Percentiles rank a stretch among this genome's conserved stretches.
Evolutionary conservation across 139 green algal genomes (phyloP).

Genomic region (Ettlia oleoabundans): DNA sequence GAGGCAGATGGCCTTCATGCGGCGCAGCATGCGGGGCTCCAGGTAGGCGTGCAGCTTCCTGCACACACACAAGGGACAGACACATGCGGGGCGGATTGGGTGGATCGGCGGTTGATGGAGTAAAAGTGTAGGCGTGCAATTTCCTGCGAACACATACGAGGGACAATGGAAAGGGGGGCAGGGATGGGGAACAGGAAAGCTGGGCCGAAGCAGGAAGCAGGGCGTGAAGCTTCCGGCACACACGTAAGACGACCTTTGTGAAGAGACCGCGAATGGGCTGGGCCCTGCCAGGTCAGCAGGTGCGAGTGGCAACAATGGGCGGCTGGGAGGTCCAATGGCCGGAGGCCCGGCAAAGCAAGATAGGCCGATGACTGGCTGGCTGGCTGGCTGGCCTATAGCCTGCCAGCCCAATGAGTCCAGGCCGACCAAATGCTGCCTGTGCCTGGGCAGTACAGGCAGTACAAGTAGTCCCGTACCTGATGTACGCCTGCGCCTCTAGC

Average conservation of each 20-base stretch:
- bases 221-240: too few species aligned
- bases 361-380: too few species aligned
- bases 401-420: neutral
- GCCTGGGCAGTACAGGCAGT: neutral
- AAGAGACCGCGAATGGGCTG: too few species aligned
- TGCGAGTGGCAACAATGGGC: too few species aligned
- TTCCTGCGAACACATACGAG: too few species aligned
- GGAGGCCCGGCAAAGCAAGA: too few species aligned
- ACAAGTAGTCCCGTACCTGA: conserved; percentile 42
- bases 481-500: conserved; percentile 66
- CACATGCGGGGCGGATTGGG: neutral
- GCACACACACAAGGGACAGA: neutral
- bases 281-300: too few species aligned
- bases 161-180: too few species aligned
- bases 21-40: conserved; percentile 74
- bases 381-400: neutral
- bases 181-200: too few species aligned
- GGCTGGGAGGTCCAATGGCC: too few species aligned
- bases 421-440: neutral
- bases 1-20: conserved; percentile 60
- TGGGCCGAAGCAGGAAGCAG: too few species aligned
- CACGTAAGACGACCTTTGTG: too few species aligned
- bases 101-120: neutral
- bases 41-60: conserved; percentile 59
- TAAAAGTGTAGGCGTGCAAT: neutral